phyloP scores from a whole-genome alignment of 345 rosid genomes.

The Clausena lansium region DNA sequence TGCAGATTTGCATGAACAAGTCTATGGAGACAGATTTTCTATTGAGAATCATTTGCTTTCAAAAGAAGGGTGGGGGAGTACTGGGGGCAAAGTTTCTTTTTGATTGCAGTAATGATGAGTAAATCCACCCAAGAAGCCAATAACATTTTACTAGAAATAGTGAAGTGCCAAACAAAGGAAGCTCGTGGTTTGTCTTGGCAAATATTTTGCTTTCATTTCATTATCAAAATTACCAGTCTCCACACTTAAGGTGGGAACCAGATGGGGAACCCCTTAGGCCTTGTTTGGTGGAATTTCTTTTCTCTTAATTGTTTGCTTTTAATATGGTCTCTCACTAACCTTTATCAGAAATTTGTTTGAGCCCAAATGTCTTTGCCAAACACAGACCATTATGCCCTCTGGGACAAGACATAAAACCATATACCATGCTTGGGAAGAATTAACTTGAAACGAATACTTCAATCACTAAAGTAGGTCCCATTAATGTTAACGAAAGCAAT shows the following conservation, averaged over 20 bases:
- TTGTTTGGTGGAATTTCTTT: constrained; percentile 22
- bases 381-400: constrained; percentile 18
- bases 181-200: constrained; percentile 23
- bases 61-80: constrained; percentile 30
- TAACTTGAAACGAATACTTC: not conserved
- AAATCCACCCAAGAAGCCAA: constrained; percentile 45
- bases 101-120: constrained; percentile 66
- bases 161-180: constrained; percentile 17
- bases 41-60: constrained; percentile 61
- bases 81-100: constrained; percentile 14
- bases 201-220: constrained; percentile 27
- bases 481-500: not conserved
- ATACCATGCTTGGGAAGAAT: not conserved
- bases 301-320: constrained; percentile 29
- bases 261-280: constrained; percentile 14
- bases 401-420: not conserved
- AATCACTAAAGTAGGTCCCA: not conserved
- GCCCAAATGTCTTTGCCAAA: not conserved
- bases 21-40: constrained; percentile 72
- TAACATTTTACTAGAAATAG: constrained; percentile 37
- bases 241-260: constrained; percentile 27
- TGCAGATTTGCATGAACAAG: constrained; percentile 39
- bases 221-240: constrained; percentile 22
- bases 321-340: constrained; percentile 18
- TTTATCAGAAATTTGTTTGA: not conserved